Percentiles rank a stretch among this genome's conserved stretches.
Conservation (phyloP, 2,329 filamentous ascomycete species). For the Emergomyces africanus region DNA sequence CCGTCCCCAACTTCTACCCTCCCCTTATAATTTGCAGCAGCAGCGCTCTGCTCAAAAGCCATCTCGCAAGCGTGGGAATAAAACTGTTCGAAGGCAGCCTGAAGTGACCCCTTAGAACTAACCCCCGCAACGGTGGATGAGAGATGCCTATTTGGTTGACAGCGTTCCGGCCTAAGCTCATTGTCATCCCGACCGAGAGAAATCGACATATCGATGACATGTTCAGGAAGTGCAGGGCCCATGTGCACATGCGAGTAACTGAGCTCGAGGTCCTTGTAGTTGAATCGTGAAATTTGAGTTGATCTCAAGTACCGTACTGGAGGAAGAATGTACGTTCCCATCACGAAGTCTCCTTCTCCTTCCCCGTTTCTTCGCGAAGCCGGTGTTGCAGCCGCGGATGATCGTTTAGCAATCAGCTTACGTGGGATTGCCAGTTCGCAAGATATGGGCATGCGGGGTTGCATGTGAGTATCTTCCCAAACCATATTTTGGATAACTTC, state of each 20-base stretch:
- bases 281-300: slow-evolving; percentile 19
- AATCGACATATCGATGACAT: slow-evolving; percentile 21
- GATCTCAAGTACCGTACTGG: slow-evolving; percentile 19
- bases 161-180: slow-evolving; percentile 3
- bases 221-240: slow-evolving; percentile 20
- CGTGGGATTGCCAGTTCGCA: slow-evolving; percentile 20
- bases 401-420: slow-evolving; percentile 9
- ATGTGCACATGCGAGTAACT: slow-evolving; percentile 21
- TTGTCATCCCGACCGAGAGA: slow-evolving; percentile 13
- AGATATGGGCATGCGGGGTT: slow-evolving; percentile 19
- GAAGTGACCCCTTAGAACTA: slow-evolving; percentile 8
- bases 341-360: slow-evolving; percentile 7
- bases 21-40: slow-evolving; percentile 4
- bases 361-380: background rate
- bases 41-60: slow-evolving; percentile 23
- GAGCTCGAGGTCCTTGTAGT: slow-evolving; percentile 21
- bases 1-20: background rate
- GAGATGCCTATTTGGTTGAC: background rate
- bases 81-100: slow-evolving; percentile 22
- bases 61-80: slow-evolving; percentile 26
- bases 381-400: background rate
- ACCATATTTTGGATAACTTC: slow-evolving; percentile 14
- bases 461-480: slow-evolving; percentile 4
- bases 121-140: slow-evolving; percentile 2
- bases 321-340: slow-evolving; percentile 24